Conservation (phyloP, 805 yeast genomes). For the Ogataea haglerorum region DNA sequence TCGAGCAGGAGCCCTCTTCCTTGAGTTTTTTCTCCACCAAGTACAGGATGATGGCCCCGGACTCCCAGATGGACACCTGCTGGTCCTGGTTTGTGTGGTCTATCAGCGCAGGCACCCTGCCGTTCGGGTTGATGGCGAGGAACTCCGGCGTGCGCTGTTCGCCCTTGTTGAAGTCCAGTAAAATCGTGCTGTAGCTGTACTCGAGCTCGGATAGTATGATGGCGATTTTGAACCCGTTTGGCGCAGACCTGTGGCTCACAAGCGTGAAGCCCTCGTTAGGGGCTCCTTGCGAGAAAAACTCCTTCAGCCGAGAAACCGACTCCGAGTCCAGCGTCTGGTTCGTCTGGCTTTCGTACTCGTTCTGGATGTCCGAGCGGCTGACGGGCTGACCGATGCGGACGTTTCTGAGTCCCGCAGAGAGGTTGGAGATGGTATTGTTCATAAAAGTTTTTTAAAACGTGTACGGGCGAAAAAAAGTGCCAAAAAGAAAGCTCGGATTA, state of each 20-base stretch:
- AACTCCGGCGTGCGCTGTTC: conserved; percentile 94
- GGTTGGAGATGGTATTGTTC: conserved; percentile 35
- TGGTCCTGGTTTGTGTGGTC: conserved; percentile 69
- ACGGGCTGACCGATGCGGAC: conserved; percentile 30
- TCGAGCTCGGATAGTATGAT: conserved; percentile 82
- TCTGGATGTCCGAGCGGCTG: conserved; percentile 40
- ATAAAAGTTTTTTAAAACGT: conserved; percentile 6
- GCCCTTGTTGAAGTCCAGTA: conserved; percentile 80
- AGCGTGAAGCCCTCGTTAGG: conserved; percentile 82
- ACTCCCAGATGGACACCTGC: conserved; percentile 87
- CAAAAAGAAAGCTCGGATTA: neutral
- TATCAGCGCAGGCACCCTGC: conserved; percentile 89
- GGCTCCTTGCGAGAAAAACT: conserved; percentile 61
- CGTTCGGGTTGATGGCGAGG: conserved; percentile 91
- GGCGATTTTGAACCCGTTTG: conserved; percentile 95
- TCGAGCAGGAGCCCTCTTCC: conserved; percentile 63
- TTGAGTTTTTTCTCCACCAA: conserved; percentile 64
- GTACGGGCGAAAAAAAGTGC: conserved; percentile 1
- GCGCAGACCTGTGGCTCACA: conserved; percentile 82
- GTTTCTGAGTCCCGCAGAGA: conserved; percentile 38
- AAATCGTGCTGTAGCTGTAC: conserved; percentile 73
- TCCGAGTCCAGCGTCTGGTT: conserved; percentile 40
- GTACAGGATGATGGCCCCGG: conserved; percentile 87
- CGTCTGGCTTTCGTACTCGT: conserved; percentile 42
- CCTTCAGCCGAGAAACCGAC: conserved; percentile 57